Conservation (phyloP, 352 stramenopile genomes). For the Globisporangium nagaii region DNA sequence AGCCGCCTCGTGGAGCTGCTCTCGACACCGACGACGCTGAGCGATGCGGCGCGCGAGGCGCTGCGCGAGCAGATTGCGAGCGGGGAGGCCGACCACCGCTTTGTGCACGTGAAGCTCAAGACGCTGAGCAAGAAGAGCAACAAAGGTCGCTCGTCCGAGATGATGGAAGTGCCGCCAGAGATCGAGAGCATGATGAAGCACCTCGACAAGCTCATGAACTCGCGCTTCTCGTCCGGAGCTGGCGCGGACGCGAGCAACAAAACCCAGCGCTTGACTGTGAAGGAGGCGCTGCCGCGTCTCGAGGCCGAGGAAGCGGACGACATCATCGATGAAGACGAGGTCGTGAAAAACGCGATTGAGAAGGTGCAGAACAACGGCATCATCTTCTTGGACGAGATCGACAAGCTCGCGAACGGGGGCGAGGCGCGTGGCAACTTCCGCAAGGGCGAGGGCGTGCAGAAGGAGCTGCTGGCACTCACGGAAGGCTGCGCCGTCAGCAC, state of each 20-base stretch:
- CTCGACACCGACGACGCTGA: slow-evolving; percentile 27
- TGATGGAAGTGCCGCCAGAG: slow-evolving; percentile 82
- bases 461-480: slow-evolving; percentile 97
- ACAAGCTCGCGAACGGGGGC: slow-evolving; percentile 94
- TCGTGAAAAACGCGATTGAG: slow-evolving; percentile 67
- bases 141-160: slow-evolving; percentile 27
- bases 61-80: slow-evolving; percentile 57
- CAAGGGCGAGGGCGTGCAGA: slow-evolving; percentile 97
- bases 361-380: slow-evolving; percentile 97
- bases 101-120: slow-evolving; percentile 55
- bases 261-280: slow-evolving; percentile 60
- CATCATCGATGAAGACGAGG: slow-evolving; percentile 72
- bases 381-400: slow-evolving; percentile 99
- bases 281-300: slow-evolving; percentile 65
- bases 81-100: slow-evolving; percentile 42
- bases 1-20: slow-evolving; percentile 84
- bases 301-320: slow-evolving; percentile 67
- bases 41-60: slow-evolving; percentile 33
- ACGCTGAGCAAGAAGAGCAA: slow-evolving; percentile 26
- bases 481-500: slow-evolving; percentile 96
- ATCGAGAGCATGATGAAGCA: slow-evolving; percentile 82
- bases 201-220: slow-evolving; percentile 60
- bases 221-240: slow-evolving; percentile 18
- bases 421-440: slow-evolving; percentile 86
- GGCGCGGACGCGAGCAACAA: slow-evolving; percentile 22